Base-by-base conservation (phyloP, 108 stramenopile species). In the Fragilaria crotonensis region DNA sequence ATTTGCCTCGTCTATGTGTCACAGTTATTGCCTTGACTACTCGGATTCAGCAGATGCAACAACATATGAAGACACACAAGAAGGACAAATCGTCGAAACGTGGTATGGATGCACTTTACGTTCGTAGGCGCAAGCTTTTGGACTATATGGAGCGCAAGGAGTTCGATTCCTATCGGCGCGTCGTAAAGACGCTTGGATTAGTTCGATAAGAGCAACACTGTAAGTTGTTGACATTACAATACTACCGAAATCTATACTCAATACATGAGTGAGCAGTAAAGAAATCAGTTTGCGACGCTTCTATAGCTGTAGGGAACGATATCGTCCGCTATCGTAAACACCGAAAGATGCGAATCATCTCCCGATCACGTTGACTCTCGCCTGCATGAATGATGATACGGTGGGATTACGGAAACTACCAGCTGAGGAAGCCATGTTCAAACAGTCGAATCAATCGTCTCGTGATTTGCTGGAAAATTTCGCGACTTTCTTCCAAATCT, bases 101-200 rank as follows among this genome's bases (percentile, higher is more conserved):
- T 31, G 93, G 89, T 7, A 59, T 91, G 61, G 85, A 85, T 77
- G 81, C 77, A 2, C 65, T 94, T 18, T 85, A 78, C 54, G 85
- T 86, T 5, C 68, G 84, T 45, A 65, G 93, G 53, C 88, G 93
- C 57, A 94, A 94, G 69, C 67, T 94, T 20, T 70, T 94, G 73
- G 83, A 94, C 69, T 94, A 94, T 56, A 71, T 94, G 84, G 93
- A 94, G 59, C 77, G 93, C 62, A 89, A 85, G 66, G 87, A 89
- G 23, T 94, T 89, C 61, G 84, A 85, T 30, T 72, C 78, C 28
- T 94, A 94, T 48, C 70, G 85, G 20, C 72, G 74, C 45, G 87
- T 94, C 19, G 86, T 94, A 49, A 94, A 90, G 79, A 78, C 81
- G 2, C 67, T 94, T 52, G 93, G 93, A 19, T 60, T 94, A 57